Base-by-base conservation (phyloP, 2,329 filamentous ascomycete genomes). In the Ascosphaera acerosa region DNA sequence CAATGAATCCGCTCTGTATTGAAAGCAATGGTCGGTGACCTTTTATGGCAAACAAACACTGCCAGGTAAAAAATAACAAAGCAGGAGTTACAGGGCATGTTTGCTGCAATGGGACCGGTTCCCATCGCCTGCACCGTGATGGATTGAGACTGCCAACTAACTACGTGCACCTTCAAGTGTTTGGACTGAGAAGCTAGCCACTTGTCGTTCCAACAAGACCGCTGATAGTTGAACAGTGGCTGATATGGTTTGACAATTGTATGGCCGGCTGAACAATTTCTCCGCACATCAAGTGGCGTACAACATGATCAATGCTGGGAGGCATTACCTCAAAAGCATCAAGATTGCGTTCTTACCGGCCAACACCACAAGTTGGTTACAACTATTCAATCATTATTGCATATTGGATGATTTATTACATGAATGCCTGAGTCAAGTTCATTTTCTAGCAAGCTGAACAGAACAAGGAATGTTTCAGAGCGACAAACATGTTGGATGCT, bases 1-100 rank as follows among this genome's bases (percentile, higher is more conserved):
- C 20, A 12, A 23, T 31, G 29, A 18, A 31, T 31, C 7, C n/a
- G 29, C 15, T 17, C 16, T 18, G 6, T 31, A 5, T 18, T 31
- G 15, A 18, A 14, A 18, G n/a, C 16, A n/a, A 18, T 10, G 16
- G 10, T 18, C 7, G 6, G 15, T 10, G 16, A 18, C n/a, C 16
- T 31, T 12, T 9, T 23, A 23, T 12, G 20, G 9, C 7, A 12
- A 23, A 9, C 20, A 12, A 9, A 12, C 12, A 9, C 7, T 23
- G 12, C 29, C 29, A 7, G 29, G 15, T 7, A 4, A 15, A 18
- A 18, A 18, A 18, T 7, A 12, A 18, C 15, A 18, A 31, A 10
- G 15, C 29, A 18, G 7, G 15, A 12, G 16, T 31, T 18, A 15
- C 7, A 31, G 29, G n/a, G 6, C 29, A 31, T 18, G 16, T 15